Percentiles rank a stretch among this genome's conserved stretches.
Evolutionary conservation across 1,284 basidiomycete genomes (phyloP).

Genomic region (Wallemia mellicola): DNA sequence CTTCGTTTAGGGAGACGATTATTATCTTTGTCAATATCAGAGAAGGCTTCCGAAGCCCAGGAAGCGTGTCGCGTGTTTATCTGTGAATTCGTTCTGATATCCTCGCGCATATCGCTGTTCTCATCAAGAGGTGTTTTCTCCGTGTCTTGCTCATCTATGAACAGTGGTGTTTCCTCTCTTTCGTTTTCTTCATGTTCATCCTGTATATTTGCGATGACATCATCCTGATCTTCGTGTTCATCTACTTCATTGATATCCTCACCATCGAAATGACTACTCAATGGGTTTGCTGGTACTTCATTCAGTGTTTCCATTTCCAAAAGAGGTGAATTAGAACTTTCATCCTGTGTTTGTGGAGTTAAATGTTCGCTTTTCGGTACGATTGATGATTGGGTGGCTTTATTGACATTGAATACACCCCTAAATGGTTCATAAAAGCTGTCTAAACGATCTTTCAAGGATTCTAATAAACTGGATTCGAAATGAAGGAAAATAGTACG

Average conservation of each 20-base stretch:
- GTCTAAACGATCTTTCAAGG: conserved; percentile 20
- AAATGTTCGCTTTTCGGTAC: background rate
- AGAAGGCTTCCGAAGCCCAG: background rate
- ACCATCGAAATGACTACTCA: too few relatives aligned
- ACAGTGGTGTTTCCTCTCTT: too few relatives aligned
- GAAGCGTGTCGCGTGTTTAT: background rate
- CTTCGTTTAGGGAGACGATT: background rate
- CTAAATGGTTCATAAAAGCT: background rate
- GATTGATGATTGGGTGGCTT: background rate
- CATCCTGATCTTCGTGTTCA: too few relatives aligned
- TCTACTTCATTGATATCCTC: too few relatives aligned
- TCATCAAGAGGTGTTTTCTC: too few relatives aligned
- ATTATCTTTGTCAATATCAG: background rate
- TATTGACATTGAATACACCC: background rate
- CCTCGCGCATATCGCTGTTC: background rate
- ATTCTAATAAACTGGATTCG: conserved; percentile 48
- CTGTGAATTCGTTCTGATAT: background rate
- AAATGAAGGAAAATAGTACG: conserved; percentile 74
- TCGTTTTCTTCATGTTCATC: too few relatives aligned
- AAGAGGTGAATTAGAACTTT: too few relatives aligned
- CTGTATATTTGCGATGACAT: too few relatives aligned
- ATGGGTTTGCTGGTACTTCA: too few relatives aligned
- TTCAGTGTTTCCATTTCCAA: too few relatives aligned
- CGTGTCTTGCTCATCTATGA: too few relatives aligned
- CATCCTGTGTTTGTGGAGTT: too few relatives aligned